Conservation (phyloP, 805 yeast genomes). For the Candida cerambycidarum region DNA sequence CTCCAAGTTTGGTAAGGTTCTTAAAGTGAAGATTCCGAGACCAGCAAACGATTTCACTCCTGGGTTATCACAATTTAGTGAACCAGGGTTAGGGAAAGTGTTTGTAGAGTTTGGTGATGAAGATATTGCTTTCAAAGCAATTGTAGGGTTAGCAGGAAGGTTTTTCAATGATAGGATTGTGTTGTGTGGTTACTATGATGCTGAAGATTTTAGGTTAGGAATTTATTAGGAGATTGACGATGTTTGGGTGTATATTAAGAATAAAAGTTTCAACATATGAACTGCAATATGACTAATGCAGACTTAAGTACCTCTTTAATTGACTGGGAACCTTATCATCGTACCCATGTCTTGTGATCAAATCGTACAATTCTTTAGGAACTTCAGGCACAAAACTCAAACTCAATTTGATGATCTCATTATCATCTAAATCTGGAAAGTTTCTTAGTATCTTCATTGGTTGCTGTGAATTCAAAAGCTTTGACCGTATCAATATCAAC, state of each 20-base stretch:
- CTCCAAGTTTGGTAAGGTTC: conserved; percentile 50
- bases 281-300: neutral
- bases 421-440: conserved; percentile 70
- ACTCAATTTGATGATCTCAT: conserved; percentile 73
- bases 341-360: conserved; percentile 61
- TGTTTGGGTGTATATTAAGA: neutral
- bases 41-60: conserved; percentile 52
- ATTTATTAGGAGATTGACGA: too few relatives aligned
- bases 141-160: conserved; percentile 62
- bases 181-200: conserved; percentile 61
- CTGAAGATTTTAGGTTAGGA: conserved; percentile 53
- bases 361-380: conserved; percentile 63
- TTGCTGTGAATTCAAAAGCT: conserved; percentile 54
- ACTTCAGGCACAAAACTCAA: conserved; percentile 76
- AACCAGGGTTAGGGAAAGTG: conserved; percentile 69
- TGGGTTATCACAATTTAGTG: conserved; percentile 35
- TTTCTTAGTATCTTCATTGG: conserved; percentile 78
- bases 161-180: conserved; percentile 68
- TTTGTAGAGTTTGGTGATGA: conserved; percentile 61
- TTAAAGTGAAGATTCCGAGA: conserved; percentile 58
- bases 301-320: conserved; percentile 22
- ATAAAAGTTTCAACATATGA: too few relatives aligned
- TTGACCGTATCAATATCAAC: conserved; percentile 63
- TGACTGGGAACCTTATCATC: conserved; percentile 46
- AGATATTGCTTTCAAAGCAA: conserved; percentile 54